phyloP scores from a whole-genome alignment of 176 grass and related monocot genomes.

The Elaeis guineensis region DNA sequence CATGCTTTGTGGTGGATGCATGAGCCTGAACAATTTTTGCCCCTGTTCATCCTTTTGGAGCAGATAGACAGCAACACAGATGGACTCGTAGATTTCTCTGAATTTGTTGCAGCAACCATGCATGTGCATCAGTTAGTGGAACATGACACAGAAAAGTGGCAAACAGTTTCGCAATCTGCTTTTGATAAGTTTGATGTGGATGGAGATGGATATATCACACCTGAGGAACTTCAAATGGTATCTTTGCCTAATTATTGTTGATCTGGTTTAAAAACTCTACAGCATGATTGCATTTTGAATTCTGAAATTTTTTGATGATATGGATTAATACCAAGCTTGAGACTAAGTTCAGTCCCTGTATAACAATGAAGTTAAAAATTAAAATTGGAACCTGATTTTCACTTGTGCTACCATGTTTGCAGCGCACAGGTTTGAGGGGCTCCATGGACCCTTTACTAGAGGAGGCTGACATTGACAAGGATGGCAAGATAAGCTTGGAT shows the following conservation, averaged over 20 bases:
- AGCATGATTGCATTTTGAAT: background rate
- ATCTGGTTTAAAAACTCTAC: no score
- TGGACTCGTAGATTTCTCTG: slow-evolving; percentile 88
- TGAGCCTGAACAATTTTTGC: no score
- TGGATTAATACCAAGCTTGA: no score
- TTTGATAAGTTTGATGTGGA: slow-evolving; percentile 92
- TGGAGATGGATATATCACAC: slow-evolving; percentile 84
- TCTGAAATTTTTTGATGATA: background rate
- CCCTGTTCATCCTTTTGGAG: slow-evolving; percentile 4
- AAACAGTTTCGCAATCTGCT: slow-evolving; percentile 61
- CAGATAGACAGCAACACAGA: slow-evolving; percentile 97
- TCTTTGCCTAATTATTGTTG: no score
- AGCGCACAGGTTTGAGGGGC: slow-evolving; percentile 82
- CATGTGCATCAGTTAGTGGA: slow-evolving; percentile 83
- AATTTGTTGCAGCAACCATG: slow-evolving; percentile 89
- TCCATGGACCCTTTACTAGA: slow-evolving; percentile 77
- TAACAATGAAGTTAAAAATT: no score
- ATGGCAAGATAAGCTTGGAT: slow-evolving; percentile 89
- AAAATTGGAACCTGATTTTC: no score
- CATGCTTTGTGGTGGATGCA: no score
- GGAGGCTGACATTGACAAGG: slow-evolving; percentile 90
- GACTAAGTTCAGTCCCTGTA: no score
- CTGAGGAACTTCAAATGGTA: slow-evolving; percentile 93
- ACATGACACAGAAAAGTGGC: slow-evolving; percentile 81
- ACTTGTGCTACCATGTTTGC: slow-evolving; percentile 17